Evolutionary conservation across 2,329 filamentous ascomycete genomes (phyloP).

Genomic region (Sclerotinia spermophila): DNA sequence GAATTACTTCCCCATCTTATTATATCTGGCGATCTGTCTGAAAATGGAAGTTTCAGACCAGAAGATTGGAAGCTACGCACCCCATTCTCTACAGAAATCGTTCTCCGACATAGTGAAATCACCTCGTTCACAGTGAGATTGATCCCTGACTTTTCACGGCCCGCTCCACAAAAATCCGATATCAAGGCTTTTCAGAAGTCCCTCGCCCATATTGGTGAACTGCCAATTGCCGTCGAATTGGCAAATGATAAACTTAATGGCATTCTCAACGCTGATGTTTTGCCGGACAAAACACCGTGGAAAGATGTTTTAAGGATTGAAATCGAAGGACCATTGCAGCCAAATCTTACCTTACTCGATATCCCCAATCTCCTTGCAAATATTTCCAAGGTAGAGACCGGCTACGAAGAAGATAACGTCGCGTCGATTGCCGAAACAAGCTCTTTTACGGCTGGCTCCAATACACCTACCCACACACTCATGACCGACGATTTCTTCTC

Average conservation of each 20-base stretch:
- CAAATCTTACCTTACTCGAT: constrained; percentile 15
- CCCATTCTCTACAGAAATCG: constrained; percentile 11
- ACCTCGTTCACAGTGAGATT: constrained; percentile 7
- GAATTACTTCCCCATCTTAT: constrained; percentile 14
- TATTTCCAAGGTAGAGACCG: not conserved
- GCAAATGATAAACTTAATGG: not conserved
- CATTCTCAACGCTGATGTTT: not conserved
- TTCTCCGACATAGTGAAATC: constrained; percentile 3
- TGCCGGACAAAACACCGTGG: not conserved
- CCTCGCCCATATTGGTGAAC: not conserved
- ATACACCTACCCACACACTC: constrained; percentile 1
- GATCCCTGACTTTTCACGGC: constrained; percentile 12
- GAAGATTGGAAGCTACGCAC: not conserved
- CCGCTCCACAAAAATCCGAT: not conserved
- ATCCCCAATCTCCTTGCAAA: constrained; percentile 12
- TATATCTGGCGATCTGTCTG: not conserved
- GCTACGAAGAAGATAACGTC: not conserved
- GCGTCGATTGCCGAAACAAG: not conserved
- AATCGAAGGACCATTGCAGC: constrained; percentile 9
- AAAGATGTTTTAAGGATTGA: constrained; percentile 18
- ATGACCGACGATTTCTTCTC: not conserved
- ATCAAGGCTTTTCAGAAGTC: constrained; percentile 8
- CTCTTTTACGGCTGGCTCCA: not conserved
- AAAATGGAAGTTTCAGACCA: not conserved
- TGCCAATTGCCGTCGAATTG: not conserved